Conservation (phyloP, 2,329 filamentous ascomycete species). For the Neofusicoccum parvum region DNA sequence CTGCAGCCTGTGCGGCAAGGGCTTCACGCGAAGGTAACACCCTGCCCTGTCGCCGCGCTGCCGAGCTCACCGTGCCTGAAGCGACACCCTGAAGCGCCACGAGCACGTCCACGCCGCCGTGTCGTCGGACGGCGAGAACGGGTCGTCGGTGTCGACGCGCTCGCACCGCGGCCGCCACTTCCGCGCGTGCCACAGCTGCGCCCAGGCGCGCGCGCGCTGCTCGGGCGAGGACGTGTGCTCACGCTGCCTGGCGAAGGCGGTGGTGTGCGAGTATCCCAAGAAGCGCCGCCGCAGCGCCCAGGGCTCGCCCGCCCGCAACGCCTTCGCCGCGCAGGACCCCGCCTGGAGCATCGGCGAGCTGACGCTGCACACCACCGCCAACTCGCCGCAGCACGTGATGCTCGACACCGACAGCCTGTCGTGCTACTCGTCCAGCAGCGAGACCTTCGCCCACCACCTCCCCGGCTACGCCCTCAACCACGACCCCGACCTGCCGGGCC, state of each 20-base stretch:
- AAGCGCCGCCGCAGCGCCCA: conserved; percentile 14
- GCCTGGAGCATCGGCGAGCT: conserved; percentile 17
- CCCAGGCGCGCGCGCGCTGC: conserved; percentile 21
- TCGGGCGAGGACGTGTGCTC: conserved; percentile 13
- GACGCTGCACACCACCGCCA: not conserved
- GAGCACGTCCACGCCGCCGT: conserved; percentile 14
- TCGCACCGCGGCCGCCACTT: conserved; percentile 9
- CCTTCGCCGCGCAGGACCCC: conserved; percentile 6
- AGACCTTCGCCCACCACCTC: not conserved
- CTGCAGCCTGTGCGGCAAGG: conserved; percentile 43
- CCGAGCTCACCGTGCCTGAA: conserved; percentile 1
- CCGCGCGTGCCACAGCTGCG: conserved; percentile 19
- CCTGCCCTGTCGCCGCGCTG: too few species aligned
- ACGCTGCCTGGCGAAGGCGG: conserved; percentile 9
- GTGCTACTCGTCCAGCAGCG: conserved; percentile 18
- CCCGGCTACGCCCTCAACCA: not conserved
- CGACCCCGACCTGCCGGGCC: not conserved
- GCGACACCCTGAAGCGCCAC: conserved; percentile 16
- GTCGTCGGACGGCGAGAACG: conserved; percentile 11
- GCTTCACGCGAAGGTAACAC: conserved; percentile 44
- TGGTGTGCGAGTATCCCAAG: conserved; percentile 18
- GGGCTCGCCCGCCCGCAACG: not conserved
- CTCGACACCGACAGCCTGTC: conserved; percentile 10
- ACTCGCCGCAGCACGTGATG: conserved; percentile 1
- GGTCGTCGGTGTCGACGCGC: not conserved